These are phyloP conservation scores for Xylaria sp. DNA, from an alignment of 2,329 filamentous ascomycete genomes.

Conservation along the genomic window DNA sequence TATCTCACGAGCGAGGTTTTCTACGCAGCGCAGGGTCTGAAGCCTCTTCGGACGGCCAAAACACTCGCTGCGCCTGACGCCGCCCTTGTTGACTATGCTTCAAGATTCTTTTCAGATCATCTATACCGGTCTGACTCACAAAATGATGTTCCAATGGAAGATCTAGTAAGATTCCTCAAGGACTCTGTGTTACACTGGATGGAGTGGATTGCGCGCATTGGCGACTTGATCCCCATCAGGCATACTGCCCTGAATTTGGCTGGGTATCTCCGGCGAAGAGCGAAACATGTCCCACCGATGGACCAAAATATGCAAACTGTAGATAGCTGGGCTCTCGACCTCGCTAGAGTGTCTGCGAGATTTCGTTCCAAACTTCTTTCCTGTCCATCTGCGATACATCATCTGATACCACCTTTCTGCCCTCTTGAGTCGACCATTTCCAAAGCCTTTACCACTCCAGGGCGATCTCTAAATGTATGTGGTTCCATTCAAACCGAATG, in stretches of 20 bases:
- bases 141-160: constrained; percentile 56
- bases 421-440: constrained; percentile 49
- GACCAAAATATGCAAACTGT: constrained; percentile 42
- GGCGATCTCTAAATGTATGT: constrained; percentile 30
- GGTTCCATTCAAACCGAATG: constrained; percentile 40
- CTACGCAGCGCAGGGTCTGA: constrained; percentile 29
- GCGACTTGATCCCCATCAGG: constrained; percentile 43
- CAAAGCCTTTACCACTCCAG: constrained; percentile 37
- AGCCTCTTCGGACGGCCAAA: constrained; percentile 27
- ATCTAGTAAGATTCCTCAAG: constrained; percentile 71
- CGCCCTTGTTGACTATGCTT: constrained; percentile 44
- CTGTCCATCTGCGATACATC: constrained; percentile 51
- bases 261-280: constrained; percentile 44
- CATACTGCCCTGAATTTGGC: constrained; percentile 49
- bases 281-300: constrained; percentile 41
- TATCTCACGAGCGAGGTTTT: constrained; percentile 42
- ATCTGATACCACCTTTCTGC: constrained; percentile 50
- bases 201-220: constrained; percentile 45
- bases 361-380: constrained; percentile 47
- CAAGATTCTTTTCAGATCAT: constrained; percentile 45
- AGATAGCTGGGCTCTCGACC: constrained; percentile 49
- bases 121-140: constrained; percentile 39
- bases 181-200: constrained; percentile 50
- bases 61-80: constrained; percentile 32
- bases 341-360: constrained; percentile 50